Base-by-base conservation (phyloP, 805 yeast species). In the Saccharomycopsis oosterbeekiorum region DNA sequence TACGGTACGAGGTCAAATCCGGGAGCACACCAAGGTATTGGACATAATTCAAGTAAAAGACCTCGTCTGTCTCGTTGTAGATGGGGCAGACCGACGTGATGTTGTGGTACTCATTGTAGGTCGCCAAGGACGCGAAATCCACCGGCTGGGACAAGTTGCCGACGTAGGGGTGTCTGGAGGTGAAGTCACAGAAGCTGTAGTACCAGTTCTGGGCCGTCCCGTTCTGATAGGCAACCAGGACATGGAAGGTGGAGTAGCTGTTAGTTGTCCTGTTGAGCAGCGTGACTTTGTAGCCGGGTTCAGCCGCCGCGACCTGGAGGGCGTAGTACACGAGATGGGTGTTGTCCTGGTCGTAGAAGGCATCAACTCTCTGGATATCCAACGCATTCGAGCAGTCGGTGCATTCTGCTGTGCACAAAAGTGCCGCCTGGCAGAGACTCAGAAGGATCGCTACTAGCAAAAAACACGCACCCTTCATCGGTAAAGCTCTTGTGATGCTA, bases 161-260 rank as follows among this genome's bases (percentile, higher is more conserved):
- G 12, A 57, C 14, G 42, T 29, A 34, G 19, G 29, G 29, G 9
- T 24, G 39, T 8, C 39, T 15, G n/a, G 60, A 37, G 2, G 47
- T 58, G 21, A 67, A 65, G 57, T 74, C 74, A 68, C 85, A 81
- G 47, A 81, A 70, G 21, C 83, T 68, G 21, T 70, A 65, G 64
- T 75, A 76, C 43, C 76, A 76, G 62, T 74, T 75, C 11, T 72
- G 66, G 8, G 80, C 67, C 29, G 70, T 68, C 53, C 76, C 75
- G 17, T 80, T 83, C 69, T 74, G 72, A 65, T 76, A 80, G 56
- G 72, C 73, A 9, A 80, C 69, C 42, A 73, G 71, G 12, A 79
- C 78, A 59, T 79, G 81, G 53, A 81, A 68, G 1, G 83, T 79
- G 10, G 84, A 79, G 67, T 69, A 80, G 64, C 70, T 74, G 68